These are phyloP conservation scores for Calycina herbarum DNA, from an alignment of 2,329 filamentous ascomycete genomes.

Conservation along the genomic window DNA sequence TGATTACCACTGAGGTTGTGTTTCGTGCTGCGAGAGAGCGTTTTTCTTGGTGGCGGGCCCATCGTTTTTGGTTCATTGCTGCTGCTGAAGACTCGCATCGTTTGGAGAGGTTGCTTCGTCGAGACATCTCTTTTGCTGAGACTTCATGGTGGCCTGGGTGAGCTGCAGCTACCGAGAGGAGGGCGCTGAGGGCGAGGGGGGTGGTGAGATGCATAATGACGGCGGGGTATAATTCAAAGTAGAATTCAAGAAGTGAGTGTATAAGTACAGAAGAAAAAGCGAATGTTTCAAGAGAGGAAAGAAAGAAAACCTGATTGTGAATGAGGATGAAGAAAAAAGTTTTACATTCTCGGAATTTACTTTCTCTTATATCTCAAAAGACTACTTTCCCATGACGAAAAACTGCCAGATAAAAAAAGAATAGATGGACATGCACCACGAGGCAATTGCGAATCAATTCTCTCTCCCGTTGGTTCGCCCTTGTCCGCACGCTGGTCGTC, in stretches of 20 bases:
- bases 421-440: no score
- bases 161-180: background rate
- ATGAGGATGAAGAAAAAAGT: background rate
- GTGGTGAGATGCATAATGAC: conserved; percentile 3
- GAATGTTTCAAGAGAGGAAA: background rate
- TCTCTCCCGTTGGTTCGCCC: no score
- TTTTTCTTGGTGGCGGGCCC: conserved; percentile 16
- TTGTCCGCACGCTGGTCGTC: no score
- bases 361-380: no score
- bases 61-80: conserved; percentile 20
- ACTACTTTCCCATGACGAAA: no score
- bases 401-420: no score
- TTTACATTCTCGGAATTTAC: background rate
- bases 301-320: background rate
- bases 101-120: background rate
- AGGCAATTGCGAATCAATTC: no score
- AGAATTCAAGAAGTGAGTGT: background rate
- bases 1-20: conserved; percentile 13
- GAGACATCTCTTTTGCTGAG: background rate
- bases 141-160: conserved; percentile 7
- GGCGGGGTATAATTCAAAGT: background rate
- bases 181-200: background rate
- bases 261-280: background rate
- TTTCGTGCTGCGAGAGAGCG: conserved; percentile 18
- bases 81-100: conserved; percentile 11